phyloP scores from a whole-genome alignment of 2,329 filamentous ascomycete genomes.

The Fusarium musae region DNA sequence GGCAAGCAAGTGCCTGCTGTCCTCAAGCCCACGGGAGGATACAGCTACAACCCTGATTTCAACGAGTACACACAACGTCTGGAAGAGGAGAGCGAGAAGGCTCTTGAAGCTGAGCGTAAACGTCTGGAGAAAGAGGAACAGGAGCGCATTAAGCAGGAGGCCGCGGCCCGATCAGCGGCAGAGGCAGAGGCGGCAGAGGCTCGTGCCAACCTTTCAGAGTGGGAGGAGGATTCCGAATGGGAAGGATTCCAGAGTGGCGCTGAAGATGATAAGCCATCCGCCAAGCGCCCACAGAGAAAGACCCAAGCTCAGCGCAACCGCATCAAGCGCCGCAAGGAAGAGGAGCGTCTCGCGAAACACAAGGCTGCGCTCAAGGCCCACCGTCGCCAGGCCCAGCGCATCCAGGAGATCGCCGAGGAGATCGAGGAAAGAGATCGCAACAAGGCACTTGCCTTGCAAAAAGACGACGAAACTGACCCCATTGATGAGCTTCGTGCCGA shows the following conservation, averaged over 20 bases:
- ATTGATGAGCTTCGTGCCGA: conserved; percentile 69
- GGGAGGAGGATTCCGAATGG: conserved; percentile 92
- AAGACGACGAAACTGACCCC: conserved; percentile 58
- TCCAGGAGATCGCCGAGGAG: conserved; percentile 76
- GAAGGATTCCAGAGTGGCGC: conserved; percentile 87
- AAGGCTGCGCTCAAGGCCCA: conserved; percentile 79
- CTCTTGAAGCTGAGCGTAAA: conserved; percentile 80
- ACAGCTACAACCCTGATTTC: conserved; percentile 92
- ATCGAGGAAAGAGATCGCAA: conserved; percentile 67
- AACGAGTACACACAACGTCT: conserved; percentile 85
- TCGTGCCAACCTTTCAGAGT: conserved; percentile 72
- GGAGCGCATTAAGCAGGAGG: conserved; percentile 74
- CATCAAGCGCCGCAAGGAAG: conserved; percentile 87
- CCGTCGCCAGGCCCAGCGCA: conserved; percentile 75
- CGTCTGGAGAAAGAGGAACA: conserved; percentile 74
- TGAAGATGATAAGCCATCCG: conserved; percentile 69
- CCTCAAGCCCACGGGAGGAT: conserved; percentile 80
- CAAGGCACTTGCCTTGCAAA: conserved; percentile 54
- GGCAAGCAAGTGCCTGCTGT: conserved; percentile 85
- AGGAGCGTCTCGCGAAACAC: conserved; percentile 80
- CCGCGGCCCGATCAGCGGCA: conserved; percentile 75
- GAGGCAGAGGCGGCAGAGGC: conserved; percentile 79
- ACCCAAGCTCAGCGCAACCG: conserved; percentile 88
- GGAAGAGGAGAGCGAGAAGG: conserved; percentile 79
- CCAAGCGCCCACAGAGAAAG: conserved; percentile 84